Base-by-base conservation (phyloP, 2,329 filamentous ascomycete genomes). In the Blastomyces percursus region DNA sequence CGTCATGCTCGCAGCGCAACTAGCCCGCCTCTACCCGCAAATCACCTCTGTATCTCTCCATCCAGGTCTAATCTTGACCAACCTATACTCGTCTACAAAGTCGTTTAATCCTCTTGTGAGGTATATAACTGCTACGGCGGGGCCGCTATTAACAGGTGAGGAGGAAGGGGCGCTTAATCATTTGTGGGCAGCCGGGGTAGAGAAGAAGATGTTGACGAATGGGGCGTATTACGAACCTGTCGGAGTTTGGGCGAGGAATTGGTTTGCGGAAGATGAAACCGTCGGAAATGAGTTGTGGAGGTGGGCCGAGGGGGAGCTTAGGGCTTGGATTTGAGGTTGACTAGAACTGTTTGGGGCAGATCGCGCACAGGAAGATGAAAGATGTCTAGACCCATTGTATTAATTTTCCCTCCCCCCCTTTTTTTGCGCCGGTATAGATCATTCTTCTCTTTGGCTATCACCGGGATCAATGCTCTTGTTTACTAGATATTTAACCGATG, bases 21-120 rank as follows among this genome's bases (percentile, higher is more conserved):
- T 82, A 4, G 78, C 78, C 2, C 73, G 76, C 7, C 75, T 77
- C 0, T 73, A 78, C 61, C 78, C 78, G 0, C 40, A 59, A 27
- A 71, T 81, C 1, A 74, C 72, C 27, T 75, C 76, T 27, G 73
- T 82, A 11, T 75, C 78, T 0, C 67, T 84, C 0, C 81, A 84
- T 61, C 81, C 81, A 0, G 81, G 81, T 1, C 69, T 76, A 3
- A 76, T 79, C 44, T 64, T 71, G 5, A 79, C 75, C 52, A 71
- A 73, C 9, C 61, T 79, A n/a, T 79, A 77, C 60, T 64, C 69
- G 7, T 66, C 74, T 8, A 67, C 70, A 3, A 71, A 69, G 50
- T 63, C 69, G 12, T 63, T 67, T 0, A 71, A 71, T 50, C 30
- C 64, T 0, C 3, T 72, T 0, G 63, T 72, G 21, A 62, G 69